Conservation (phyloP, 1,284 basidiomycete species). For the Ustilago crameri region DNA sequence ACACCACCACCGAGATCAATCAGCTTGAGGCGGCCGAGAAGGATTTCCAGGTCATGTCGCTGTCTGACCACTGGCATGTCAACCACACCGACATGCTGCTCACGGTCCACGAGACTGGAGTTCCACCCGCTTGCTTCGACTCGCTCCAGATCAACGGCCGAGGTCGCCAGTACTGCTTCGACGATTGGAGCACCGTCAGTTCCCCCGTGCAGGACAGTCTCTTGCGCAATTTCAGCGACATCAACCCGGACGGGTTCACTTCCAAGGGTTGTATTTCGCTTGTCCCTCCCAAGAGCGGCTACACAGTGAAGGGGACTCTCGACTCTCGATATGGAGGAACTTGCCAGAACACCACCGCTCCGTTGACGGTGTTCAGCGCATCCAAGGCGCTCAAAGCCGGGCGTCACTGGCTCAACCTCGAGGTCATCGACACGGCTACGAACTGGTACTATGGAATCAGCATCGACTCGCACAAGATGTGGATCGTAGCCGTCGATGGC, state of each 20-base stretch:
- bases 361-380: constrained; percentile 44
- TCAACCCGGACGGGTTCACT: constrained; percentile 39
- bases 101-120: constrained; percentile 47
- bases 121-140: constrained; percentile 53
- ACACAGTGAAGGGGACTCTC: constrained; percentile 33
- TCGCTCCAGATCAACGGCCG: constrained; percentile 51
- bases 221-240: constrained; percentile 38
- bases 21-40: constrained; percentile 51
- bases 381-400: constrained; percentile 33
- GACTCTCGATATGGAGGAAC: constrained; percentile 42
- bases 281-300: constrained; percentile 43
- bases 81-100: constrained; percentile 47
- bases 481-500: constrained; percentile 50
- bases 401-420: constrained; percentile 42
- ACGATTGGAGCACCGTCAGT: constrained; percentile 29
- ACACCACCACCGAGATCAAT: constrained; percentile 23
- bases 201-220: constrained; percentile 23
- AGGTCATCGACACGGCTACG: constrained; percentile 38
- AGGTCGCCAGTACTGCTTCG: constrained; percentile 48
- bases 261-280: constrained; percentile 55
- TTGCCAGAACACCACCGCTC: constrained; percentile 48
- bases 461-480: constrained; percentile 40
- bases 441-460: constrained; percentile 41
- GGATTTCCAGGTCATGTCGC: constrained; percentile 34
- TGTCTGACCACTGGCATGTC: constrained; percentile 54